Evolutionary conservation across 2,329 filamentous ascomycete genomes (phyloP).

Genomic region (Talaromyces marneffei): DNA sequence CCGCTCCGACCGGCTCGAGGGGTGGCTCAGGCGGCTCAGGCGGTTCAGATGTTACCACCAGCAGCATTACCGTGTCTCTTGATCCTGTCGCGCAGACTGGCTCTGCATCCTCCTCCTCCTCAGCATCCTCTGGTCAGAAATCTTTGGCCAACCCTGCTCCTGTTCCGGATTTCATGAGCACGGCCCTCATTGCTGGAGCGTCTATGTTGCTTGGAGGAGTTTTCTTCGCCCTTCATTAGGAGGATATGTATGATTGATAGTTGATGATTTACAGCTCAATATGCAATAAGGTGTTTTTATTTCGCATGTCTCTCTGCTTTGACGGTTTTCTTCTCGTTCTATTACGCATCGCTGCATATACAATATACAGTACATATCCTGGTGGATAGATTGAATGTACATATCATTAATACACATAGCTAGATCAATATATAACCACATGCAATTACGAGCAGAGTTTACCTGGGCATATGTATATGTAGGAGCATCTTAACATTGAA

Average conservation of each 20-base stretch:
- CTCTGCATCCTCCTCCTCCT: neutral
- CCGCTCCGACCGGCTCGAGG: neutral
- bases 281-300: neutral
- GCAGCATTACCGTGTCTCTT: neutral
- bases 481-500: neutral
- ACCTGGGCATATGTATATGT: too few species aligned
- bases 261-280: neutral
- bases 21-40: neutral
- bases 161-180: conserved; percentile 6
- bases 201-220: conserved; percentile 9
- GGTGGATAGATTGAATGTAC: neutral
- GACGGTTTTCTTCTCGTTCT: neutral
- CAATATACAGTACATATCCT: neutral
- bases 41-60: neutral
- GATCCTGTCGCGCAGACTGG: neutral
- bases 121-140: neutral
- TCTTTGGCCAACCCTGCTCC: neutral
- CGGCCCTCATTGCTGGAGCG: neutral
- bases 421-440: neutral
- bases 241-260: neutral
- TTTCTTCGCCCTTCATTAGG: conserved; percentile 9
- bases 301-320: neutral
- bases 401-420: neutral
- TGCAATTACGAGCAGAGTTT: too few species aligned
- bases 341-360: neutral